These are phyloP conservation scores for Cytospora piceae DNA, from an alignment of 2,329 filamentous ascomycete species.

Conservation along the genomic window DNA sequence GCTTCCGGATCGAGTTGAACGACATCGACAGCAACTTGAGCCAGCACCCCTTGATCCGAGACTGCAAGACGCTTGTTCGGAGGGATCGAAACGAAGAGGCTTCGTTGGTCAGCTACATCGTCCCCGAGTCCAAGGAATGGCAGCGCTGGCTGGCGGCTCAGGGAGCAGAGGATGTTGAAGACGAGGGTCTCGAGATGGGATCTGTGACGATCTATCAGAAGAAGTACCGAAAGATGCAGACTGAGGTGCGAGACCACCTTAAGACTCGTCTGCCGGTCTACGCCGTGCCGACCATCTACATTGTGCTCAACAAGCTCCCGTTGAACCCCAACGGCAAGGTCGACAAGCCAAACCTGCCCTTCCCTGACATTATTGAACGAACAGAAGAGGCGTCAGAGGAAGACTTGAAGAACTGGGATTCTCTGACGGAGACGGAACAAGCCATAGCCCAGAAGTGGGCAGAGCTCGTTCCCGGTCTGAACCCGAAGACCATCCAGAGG, in stretches of 20 bases:
- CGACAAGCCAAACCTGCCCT: conserved; percentile 68
- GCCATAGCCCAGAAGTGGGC: conserved; percentile 75
- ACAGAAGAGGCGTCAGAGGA: conserved; percentile 50
- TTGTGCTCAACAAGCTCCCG: conserved; percentile 72
- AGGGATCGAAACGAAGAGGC: conserved; percentile 85
- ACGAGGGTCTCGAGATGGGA: conserved; percentile 54
- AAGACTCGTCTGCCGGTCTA: conserved; percentile 74
- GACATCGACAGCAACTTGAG: conserved; percentile 89
- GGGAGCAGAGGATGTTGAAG: conserved; percentile 57
- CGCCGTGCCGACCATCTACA: conserved; percentile 75
- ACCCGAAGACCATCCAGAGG: conserved; percentile 65
- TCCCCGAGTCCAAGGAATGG: conserved; percentile 81
- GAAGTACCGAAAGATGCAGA: conserved; percentile 51
- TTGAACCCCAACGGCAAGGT: conserved; percentile 88
- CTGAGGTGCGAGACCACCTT: conserved; percentile 65
- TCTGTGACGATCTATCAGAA: conserved; percentile 47
- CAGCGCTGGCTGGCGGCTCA: conserved; percentile 64
- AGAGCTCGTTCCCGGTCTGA: conserved; percentile 67
- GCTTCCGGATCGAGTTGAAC: conserved; percentile 91
- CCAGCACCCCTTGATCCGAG: conserved; percentile 73
- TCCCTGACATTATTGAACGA: conserved; percentile 74
- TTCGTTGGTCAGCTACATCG: conserved; percentile 86
- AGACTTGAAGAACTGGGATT: conserved; percentile 47
- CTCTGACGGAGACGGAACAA: conserved; percentile 60
- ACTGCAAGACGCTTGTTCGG: conserved; percentile 84